These are phyloP conservation scores for Cladosporium sp. DNA, from an alignment of 2,329 filamentous ascomycete genomes.

Conservation along the genomic window DNA sequence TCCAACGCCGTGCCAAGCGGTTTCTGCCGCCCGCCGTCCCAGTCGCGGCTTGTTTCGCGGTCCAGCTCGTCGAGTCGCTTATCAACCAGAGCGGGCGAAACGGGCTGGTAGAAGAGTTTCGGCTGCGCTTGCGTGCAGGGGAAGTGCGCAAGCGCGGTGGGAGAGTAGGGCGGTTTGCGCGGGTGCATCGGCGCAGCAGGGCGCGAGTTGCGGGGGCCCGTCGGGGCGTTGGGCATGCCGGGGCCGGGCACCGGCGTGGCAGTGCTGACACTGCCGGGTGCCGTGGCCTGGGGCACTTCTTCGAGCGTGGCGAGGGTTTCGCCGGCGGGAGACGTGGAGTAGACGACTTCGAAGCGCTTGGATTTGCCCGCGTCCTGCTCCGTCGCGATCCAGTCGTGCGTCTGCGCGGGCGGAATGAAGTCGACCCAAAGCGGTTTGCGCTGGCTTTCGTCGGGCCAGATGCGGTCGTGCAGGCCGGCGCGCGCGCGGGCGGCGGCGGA, in stretches of 20 bases:
- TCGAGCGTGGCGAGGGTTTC: conserved; percentile 35
- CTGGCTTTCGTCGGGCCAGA: conserved; percentile 83
- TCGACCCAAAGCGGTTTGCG: conserved; percentile 83
- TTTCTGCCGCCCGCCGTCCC: conserved; percentile 29
- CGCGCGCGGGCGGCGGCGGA: conserved; percentile 72
- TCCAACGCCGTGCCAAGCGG: conserved; percentile 18
- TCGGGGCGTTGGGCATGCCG: conserved; percentile 22
- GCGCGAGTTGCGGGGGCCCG: conserved; percentile 16
- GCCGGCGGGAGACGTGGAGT: conserved; percentile 45
- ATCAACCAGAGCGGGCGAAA: conserved; percentile 57
- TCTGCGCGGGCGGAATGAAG: conserved; percentile 67
- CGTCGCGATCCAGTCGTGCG: conserved; percentile 61
- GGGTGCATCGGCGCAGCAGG: conserved; percentile 1
- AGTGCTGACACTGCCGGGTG: conserved; percentile 2
- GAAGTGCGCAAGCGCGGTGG: conserved; percentile 41
- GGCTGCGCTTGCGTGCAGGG: conserved; percentile 55
- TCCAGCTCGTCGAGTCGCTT: conserved; percentile 58
- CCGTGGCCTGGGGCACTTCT: conserved; percentile 20
- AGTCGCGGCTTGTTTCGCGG: conserved; percentile 37
- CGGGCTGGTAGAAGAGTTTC: conserved; percentile 60
- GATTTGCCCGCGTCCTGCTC: conserved; percentile 50
- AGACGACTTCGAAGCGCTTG: conserved; percentile 67
- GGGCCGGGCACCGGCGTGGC: conserved; percentile 12
- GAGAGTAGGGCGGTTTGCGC: conserved; percentile 10
- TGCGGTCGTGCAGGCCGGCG: conserved; percentile 64